These are phyloP conservation scores for Albizia julibrissin DNA, from an alignment of 306 rosid genomes.

Conservation along the genomic window DNA sequence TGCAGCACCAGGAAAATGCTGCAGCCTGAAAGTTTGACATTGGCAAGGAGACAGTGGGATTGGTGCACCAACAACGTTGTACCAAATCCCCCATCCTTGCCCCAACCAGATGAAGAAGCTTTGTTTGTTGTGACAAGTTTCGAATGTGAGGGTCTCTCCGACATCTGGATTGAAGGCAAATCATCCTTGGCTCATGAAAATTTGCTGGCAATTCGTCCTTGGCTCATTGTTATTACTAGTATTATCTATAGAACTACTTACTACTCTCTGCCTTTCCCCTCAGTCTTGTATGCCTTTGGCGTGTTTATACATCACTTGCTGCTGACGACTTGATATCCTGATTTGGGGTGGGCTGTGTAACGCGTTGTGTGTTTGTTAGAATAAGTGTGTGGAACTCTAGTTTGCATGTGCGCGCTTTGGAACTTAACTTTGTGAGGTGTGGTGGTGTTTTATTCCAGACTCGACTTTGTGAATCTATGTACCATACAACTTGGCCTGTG, in stretches of 20 bases:
- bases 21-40: constrained; percentile 68
- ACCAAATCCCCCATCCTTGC: constrained; percentile 45
- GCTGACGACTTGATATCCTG: constrained; percentile 39
- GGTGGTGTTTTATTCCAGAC: constrained; percentile 32
- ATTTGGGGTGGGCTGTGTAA: constrained; percentile 23
- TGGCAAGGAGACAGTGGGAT: constrained; percentile 40
- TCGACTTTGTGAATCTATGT: constrained; percentile 39
- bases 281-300: constrained; percentile 28
- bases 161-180: constrained; percentile 62
- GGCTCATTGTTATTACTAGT: not conserved
- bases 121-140: constrained; percentile 41
- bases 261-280: constrained; percentile 31
- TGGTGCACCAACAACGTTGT: constrained; percentile 29
- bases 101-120: constrained; percentile 56
- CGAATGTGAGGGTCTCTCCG: constrained; percentile 33
- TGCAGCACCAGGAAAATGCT: constrained; percentile 71
- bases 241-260: not conserved
- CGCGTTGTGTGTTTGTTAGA: constrained; percentile 37
- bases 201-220: constrained; percentile 45
- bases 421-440: constrained; percentile 14
- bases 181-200: constrained; percentile 53
- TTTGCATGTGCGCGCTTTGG: constrained; percentile 32
- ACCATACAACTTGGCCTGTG: constrained; percentile 34
- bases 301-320: constrained; percentile 22
- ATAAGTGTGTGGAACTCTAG: constrained; percentile 38